Conservation (phyloP, 2,329 filamentous ascomycete species). For the Fusarium sp. region DNA sequence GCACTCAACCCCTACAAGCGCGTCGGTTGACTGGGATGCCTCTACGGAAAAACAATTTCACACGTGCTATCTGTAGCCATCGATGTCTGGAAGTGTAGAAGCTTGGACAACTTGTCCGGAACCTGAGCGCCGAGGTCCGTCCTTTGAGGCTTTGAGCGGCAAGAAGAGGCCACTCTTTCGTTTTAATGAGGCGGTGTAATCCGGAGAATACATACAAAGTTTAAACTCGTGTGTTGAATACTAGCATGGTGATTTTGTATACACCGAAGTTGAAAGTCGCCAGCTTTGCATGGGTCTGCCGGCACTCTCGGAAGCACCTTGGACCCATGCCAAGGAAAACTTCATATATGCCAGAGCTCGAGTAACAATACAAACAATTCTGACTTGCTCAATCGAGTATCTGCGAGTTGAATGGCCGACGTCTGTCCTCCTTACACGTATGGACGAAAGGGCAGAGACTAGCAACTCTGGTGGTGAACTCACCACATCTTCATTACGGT, state of each 20-base stretch:
- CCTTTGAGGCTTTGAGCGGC: not conserved
- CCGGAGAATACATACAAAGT: not conserved
- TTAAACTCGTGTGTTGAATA: not conserved
- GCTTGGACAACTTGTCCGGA: not conserved
- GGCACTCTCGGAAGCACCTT: not conserved
- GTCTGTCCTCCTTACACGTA: not conserved
- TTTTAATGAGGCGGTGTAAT: not conserved
- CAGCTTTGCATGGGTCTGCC: not conserved
- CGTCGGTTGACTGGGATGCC: not conserved
- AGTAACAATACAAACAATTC: not conserved
- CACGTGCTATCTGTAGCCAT: not conserved
- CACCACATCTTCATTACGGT: not conserved
- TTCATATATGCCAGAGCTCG: not conserved
- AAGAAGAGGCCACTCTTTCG: not conserved
- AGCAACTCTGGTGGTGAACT: not conserved
- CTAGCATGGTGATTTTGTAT: not conserved
- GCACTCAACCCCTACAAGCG: conserved; percentile 14
- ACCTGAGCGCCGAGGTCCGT: not conserved
- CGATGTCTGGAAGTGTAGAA: not conserved
- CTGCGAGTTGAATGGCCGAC: not conserved
- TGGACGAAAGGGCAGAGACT: not conserved
- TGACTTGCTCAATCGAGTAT: not conserved
- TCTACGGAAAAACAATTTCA: conserved; percentile 10
- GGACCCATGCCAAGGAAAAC: not conserved
- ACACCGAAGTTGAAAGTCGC: not conserved